Base-by-base conservation (phyloP, 495 filamentous ascomycete species). In the Clavariopsis aquatica region DNA sequence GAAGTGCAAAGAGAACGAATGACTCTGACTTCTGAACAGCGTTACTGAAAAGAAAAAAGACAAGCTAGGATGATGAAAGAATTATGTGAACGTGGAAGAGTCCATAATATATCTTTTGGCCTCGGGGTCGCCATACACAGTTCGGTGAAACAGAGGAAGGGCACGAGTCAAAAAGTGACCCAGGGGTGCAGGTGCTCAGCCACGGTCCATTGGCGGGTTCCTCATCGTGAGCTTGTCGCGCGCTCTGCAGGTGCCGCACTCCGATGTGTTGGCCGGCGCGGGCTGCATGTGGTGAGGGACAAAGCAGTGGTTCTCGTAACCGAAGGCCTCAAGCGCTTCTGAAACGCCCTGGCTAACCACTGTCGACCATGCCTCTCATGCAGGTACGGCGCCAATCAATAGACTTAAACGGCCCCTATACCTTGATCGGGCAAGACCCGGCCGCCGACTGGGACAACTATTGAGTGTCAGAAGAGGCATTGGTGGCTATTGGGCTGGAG, bases 1-100 rank as follows among this genome's bases (percentile, higher is more conserved):
- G 22, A 54, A 68, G 64, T 64, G 51, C 55, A 66, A 62, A 66
- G 64, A 57, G 46, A 72, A 56, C 63, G 70, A 72, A 65, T 72
- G 70, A 70, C 64, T 62, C 59, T 62, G 61, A 57, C 67, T 60
- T 58, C 57, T 56, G 41, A 45, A n/a, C 41, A 51, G 28, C 31
- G 31, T 63, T 56, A 24, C 24, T 55, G 7, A 56, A 26, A 27
- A 51, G n/a, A 54, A 54, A 20, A 51, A 57, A 52, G 47, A 60
- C 57, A 57, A 19, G 54, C 47, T 60, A 57, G 53, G 57, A 29
- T 57, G 62, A 29, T 20, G 59, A 60, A 27, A 56, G 53, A 62
- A 29, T 31, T 22, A 26, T 17, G 28, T 10, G 2, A 41, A 49
- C 1, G 26, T n/a, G 53, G 26, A n/a, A 12, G 24, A 26, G 31